Evolutionary conservation across 257 asterid species (phyloP).

Genomic region (Solanum tarapatanum): DNA sequence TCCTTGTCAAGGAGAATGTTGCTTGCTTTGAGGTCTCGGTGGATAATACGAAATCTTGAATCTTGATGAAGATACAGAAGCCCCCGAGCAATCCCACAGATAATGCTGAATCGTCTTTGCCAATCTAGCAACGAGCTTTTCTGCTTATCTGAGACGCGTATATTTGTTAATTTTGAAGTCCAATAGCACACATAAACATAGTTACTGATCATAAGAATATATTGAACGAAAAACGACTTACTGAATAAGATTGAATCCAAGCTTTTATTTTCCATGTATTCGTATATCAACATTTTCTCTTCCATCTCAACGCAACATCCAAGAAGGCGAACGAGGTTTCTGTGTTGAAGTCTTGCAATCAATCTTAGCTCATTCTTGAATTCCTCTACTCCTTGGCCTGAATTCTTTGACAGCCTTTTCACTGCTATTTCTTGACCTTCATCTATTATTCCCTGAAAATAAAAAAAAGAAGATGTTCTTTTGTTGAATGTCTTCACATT

Average conservation of each 20-base stretch:
- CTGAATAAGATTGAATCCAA: conserved; percentile 31
- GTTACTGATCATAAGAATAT: neutral
- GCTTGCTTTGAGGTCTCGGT: conserved; percentile 42
- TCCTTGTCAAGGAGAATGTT: conserved; percentile 38
- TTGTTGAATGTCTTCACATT: neutral
- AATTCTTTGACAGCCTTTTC: conserved; percentile 36
- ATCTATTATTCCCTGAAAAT: conserved; percentile 20
- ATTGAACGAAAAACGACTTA: neutral
- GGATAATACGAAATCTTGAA: conserved; percentile 37
- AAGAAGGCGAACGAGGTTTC: conserved; percentile 33
- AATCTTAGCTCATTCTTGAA: conserved; percentile 32
- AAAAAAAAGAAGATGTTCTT: neutral
- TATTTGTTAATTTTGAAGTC: neutral
- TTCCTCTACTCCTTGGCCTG: conserved; percentile 35
- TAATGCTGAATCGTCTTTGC: conserved; percentile 25
- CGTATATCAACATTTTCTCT: conserved; percentile 31
- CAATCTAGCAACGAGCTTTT: conserved; percentile 20
- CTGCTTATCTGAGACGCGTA: conserved; percentile 4
- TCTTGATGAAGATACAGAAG: conserved; percentile 40
- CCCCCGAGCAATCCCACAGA: conserved; percentile 38
- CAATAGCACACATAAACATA: neutral
- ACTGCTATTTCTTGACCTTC: conserved; percentile 38
- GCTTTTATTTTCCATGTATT: conserved; percentile 31
- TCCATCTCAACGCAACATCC: conserved; percentile 30
- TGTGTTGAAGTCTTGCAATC: conserved; percentile 33